A percentile compares a stretch with the other conserved stretches of the same genome.
These are phyloP conservation scores for Daedaleopsis sinensis DNA, from an alignment of 768 basidiomycete genomes.

Conservation along the genomic window DNA sequence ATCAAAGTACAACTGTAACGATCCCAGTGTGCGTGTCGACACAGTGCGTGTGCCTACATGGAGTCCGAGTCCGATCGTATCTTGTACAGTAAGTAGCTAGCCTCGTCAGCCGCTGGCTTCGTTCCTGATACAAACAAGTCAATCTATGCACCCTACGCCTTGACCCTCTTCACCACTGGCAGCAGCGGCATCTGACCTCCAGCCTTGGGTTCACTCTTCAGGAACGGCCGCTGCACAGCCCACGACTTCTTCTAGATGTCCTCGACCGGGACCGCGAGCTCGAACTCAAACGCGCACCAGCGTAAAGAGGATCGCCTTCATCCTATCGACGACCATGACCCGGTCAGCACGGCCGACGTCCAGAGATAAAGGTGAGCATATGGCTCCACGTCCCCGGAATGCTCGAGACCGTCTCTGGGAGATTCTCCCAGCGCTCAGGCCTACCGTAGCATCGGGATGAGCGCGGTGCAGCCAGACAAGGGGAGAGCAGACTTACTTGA, in stretches of 20 bases:
- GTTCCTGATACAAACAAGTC: too few relatives aligned
- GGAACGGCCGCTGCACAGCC: conserved; percentile 28
- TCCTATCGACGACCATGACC: conserved; percentile 45
- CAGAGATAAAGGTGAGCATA: conserved; percentile 50
- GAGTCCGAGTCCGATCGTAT: too few relatives aligned
- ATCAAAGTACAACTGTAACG: too few relatives aligned
- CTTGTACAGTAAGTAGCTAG: too few relatives aligned
- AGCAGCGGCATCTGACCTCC: conserved; percentile 28
- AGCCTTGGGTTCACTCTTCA: conserved; percentile 19
- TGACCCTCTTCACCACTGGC: too few relatives aligned
- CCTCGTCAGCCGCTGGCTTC: too few relatives aligned
- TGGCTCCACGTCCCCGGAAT: conserved; percentile 68
- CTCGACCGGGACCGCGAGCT: conserved; percentile 30
- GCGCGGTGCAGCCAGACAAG: neutral
- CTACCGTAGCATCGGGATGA: neutral
- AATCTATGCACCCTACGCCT: too few relatives aligned
- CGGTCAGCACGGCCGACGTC: conserved; percentile 45
- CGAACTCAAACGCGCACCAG: conserved; percentile 36
- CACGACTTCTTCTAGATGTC: conserved; percentile 23
- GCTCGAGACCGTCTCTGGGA: conserved; percentile 44
- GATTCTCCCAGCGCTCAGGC: conserved; percentile 63
- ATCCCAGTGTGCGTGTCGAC: too few relatives aligned
- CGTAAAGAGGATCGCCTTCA: conserved; percentile 37
- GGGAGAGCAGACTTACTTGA: conserved; percentile 30
- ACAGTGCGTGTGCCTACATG: too few relatives aligned